Conservation (phyloP, 768 basidiomycete genomes). For the Phanerochaete sordida region DNA sequence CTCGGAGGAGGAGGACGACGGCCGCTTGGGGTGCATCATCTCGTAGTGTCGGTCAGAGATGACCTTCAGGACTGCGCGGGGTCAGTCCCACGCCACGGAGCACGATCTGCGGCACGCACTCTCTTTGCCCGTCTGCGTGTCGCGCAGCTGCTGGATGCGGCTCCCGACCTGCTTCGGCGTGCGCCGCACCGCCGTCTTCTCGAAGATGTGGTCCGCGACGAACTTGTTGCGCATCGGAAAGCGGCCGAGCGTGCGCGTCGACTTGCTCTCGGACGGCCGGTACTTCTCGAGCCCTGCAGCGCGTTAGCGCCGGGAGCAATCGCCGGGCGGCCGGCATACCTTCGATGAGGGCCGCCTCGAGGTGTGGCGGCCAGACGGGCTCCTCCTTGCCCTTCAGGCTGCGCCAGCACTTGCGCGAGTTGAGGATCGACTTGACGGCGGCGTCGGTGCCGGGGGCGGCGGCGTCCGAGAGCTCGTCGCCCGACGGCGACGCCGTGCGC, state of each 20-base stretch:
- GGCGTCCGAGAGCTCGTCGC: constrained; percentile 17
- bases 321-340: constrained; percentile 34
- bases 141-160: constrained; percentile 73
- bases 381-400: constrained; percentile 64
- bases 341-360: constrained; percentile 75
- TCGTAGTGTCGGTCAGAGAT: constrained; percentile 26
- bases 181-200: constrained; percentile 63
- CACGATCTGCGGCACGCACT: constrained; percentile 42
- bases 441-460: constrained; percentile 32
- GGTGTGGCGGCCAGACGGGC: constrained; percentile 76
- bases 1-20: constrained; percentile 2
- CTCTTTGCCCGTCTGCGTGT: constrained; percentile 68
- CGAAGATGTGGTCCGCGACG: constrained; percentile 73
- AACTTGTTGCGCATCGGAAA: constrained; percentile 80
- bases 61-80: constrained; percentile 20
- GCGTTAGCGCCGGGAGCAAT: neutral
- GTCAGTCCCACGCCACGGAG: constrained; percentile 13
- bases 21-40: constrained; percentile 22
- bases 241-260: constrained; percentile 68
- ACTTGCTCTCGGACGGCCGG: constrained; percentile 67
- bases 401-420: constrained; percentile 73
- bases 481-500: constrained; percentile 7
- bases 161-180: constrained; percentile 81
- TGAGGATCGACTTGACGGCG: constrained; percentile 64
- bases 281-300: constrained; percentile 66